These are phyloP conservation scores for Diplodia mutila DNA, from an alignment of 2,329 filamentous ascomycete species.

Conservation along the genomic window DNA sequence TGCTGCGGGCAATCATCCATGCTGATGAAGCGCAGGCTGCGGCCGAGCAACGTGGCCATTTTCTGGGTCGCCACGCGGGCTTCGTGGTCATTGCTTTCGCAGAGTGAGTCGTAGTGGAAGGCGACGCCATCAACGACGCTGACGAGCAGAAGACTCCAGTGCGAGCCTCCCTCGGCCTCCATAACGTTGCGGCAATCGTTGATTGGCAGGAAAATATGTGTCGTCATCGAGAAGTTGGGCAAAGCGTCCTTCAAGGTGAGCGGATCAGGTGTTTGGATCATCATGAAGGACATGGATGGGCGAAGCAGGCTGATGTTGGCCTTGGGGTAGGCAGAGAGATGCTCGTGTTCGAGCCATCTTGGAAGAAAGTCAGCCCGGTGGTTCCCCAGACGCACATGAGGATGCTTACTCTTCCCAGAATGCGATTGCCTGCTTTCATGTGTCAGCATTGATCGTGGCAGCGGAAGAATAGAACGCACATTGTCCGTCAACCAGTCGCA, in stretches of 20 bases:
- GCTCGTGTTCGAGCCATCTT: constrained; percentile 85
- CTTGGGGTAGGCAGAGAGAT: constrained; percentile 76
- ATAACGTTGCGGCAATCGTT: constrained; percentile 82
- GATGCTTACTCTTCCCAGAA: constrained; percentile 90
- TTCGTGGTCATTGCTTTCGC: constrained; percentile 67
- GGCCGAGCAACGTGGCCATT: constrained; percentile 69
- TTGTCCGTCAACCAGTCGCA: constrained; percentile 98
- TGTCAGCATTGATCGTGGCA: constrained; percentile 24
- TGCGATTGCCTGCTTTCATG: constrained; percentile 71
- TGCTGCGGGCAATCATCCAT: constrained; percentile 87
- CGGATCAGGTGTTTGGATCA: constrained; percentile 72
- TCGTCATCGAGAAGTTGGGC: constrained; percentile 77
- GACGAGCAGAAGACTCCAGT: constrained; percentile 93
- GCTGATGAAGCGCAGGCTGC: constrained; percentile 74
- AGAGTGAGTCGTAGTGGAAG: constrained; percentile 94
- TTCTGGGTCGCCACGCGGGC: constrained; percentile 71
- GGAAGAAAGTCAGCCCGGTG: constrained; percentile 11
- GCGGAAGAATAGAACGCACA: constrained; percentile 54
- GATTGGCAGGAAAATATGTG: constrained; percentile 93
- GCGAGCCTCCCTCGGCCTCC: constrained; percentile 87
- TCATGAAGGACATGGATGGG: constrained; percentile 88
- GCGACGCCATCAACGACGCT: constrained; percentile 85
- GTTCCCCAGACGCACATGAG: neutral
- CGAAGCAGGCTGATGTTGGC: constrained; percentile 88
- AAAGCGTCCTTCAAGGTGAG: constrained; percentile 67